Evolutionary conservation across 768 basidiomycete species (phyloP).

Genomic region (Tricholoma saponaceum): DNA sequence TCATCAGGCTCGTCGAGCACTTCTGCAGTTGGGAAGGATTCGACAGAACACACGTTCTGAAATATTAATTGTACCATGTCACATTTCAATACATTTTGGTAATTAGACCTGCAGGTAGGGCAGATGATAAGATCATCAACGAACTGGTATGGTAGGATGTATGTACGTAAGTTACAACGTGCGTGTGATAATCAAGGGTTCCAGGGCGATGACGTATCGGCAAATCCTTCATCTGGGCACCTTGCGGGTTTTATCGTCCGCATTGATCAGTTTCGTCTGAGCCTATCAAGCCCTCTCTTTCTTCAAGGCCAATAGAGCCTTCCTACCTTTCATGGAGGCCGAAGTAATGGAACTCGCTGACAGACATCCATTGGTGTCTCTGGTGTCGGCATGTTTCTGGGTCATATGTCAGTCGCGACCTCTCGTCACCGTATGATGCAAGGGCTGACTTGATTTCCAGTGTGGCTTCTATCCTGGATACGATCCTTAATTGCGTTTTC

Average conservation of each 20-base stretch:
- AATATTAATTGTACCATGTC: not conserved
- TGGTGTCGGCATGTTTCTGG: conserved; percentile 83
- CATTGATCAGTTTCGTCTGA: not conserved
- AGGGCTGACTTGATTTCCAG: conserved; percentile 31
- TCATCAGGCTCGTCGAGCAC: conserved; percentile 89
- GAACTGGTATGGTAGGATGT: too few relatives aligned
- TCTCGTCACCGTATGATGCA: conserved; percentile 2
- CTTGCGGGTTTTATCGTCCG: not conserved
- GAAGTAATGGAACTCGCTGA: conserved; percentile 33
- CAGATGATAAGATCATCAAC: too few relatives aligned
- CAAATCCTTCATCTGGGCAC: not conserved
- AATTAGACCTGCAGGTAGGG: not conserved
- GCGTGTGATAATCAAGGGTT: not conserved
- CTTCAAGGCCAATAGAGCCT: not conserved
- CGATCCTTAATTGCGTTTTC: conserved; percentile 71
- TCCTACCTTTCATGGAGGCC: conserved; percentile 29
- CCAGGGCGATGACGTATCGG: too few relatives aligned
- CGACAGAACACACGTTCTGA: conserved; percentile 84
- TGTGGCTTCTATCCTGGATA: conserved; percentile 79
- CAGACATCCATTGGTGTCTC: conserved; percentile 69
- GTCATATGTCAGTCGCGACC: conserved; percentile 61
- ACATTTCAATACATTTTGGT: too few relatives aligned
- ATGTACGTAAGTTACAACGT: too few relatives aligned
- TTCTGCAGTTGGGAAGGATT: conserved; percentile 78
- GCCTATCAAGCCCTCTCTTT: not conserved